Evolutionary conservation across 2,329 filamentous ascomycete genomes (phyloP).

Genomic region (Rhynchosporium secalis): DNA sequence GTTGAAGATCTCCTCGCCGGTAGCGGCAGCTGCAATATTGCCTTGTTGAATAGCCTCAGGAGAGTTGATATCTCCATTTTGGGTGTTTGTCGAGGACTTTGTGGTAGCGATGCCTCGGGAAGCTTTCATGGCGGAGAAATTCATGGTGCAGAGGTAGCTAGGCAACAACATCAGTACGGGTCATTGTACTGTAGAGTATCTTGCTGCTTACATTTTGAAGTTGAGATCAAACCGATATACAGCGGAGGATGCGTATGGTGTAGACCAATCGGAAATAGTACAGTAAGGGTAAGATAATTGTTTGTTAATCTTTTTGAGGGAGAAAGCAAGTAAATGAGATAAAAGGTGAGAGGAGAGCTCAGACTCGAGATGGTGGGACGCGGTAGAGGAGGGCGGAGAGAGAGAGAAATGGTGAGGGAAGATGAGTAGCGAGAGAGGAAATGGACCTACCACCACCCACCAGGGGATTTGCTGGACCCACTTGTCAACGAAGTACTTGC

Average conservation of each 20-base stretch:
- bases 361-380: conserved; percentile 12
- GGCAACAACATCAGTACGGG: conserved; percentile 24
- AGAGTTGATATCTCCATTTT: conserved; percentile 5
- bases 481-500: conserved; percentile 12
- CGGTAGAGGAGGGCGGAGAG: conserved; percentile 6
- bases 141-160: conserved; percentile 23
- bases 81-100: background rate
- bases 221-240: background rate
- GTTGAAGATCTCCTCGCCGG: conserved; percentile 12
- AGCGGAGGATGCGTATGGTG: background rate
- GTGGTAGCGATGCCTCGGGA: conserved; percentile 15
- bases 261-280: conserved; percentile 7
- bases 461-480: conserved; percentile 16
- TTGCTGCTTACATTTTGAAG: conserved; percentile 17
- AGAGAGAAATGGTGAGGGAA: conserved; percentile 10
- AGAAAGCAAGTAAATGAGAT: conserved; percentile 10
- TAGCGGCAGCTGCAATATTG: conserved; percentile 3
- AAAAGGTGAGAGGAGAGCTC: conserved; percentile 14
- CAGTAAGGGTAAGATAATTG: conserved; percentile 6
- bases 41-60: conserved; percentile 2
- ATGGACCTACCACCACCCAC: conserved; percentile 14
- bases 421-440: background rate
- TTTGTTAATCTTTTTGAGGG: background rate
- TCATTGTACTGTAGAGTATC: background rate
- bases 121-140: conserved; percentile 14